Evolutionary conservation across 208 protist species (phyloP), one percentile per base, ranked within the genome.

Genomic region (Tritrichomonas musculus): DNA sequence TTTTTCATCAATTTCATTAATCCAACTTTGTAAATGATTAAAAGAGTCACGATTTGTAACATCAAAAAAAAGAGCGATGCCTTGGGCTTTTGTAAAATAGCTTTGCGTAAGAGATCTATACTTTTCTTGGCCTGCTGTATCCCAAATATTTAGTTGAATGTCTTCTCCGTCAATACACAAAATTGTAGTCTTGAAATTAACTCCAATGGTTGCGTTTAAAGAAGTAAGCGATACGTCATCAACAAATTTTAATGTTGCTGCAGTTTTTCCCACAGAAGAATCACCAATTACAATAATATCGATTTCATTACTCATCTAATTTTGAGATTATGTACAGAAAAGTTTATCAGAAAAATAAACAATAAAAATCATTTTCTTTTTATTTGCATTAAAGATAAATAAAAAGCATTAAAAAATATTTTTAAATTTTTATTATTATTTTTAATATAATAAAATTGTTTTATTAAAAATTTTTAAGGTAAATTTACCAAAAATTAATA

Each of bases 51-150:
- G 1, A 8, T 88, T 57, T 57, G 77, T 88, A 39, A 88, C 77
- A 57, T 88, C 77, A 17, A 41, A 88, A 33, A 88, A 41, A 60
- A 88, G 53, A 30, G 57, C n/a, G 33, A 33, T 36, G 39, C 33
- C 44, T 33, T 44, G 20, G 57, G 47, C 47, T 17, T 47, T 57
- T 30, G 47, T 41, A 57, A 57, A 88, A 50, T 88, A 88, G n/a
- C 33, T 88, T 53, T 41, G 47, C 1, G 77, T 36, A n/a, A 88
- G 20, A 41, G n/a, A 22, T 33, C 77, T 25, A 39, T 57, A 88
- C 9, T 33, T 27, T 88, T 88, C 77, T 36, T 88, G 77, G 53
- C 77, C 77, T 22, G 77, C 77, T 88, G 77, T 88, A 88, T 88
- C 77, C 77, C 77, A 88, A 30, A 88, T 57, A 41, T 44, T 20